These are phyloP conservation scores for Fraxinus anomala DNA, from an alignment of 257 asterid genomes.

Conservation along the genomic window DNA sequence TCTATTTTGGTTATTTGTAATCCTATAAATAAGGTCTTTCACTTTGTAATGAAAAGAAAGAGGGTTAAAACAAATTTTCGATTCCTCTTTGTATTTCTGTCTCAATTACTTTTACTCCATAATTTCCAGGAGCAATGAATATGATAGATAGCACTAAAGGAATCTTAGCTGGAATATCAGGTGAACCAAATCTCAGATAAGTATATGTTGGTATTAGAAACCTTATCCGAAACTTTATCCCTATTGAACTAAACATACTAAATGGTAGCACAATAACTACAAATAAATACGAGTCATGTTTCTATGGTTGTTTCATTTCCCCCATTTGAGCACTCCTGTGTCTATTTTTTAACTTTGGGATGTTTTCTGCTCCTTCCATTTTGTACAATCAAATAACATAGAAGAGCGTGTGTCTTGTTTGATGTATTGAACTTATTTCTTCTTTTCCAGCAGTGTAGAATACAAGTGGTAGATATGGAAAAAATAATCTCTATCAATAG, in stretches of 20 bases:
- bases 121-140: not conserved
- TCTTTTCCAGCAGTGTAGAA: not conserved
- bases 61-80: not conserved
- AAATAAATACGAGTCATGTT: not conserved
- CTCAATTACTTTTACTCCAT: not conserved
- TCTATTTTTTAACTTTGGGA: not conserved
- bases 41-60: not conserved
- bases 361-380: not conserved
- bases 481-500: too few species aligned
- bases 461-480: not conserved
- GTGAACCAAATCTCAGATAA: not conserved
- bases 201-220: slow-evolving; percentile 1
- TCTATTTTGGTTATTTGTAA: too few species aligned
- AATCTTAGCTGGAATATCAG: not conserved
- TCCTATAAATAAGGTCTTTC: not conserved
- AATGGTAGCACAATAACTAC: not conserved
- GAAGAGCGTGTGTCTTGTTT: not conserved
- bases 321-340: not conserved
- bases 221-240: not conserved
- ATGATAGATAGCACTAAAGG: not conserved
- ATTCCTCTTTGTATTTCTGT: not conserved
- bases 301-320: not conserved
- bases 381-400: not conserved
- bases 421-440: not conserved
- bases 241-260: not conserved